Base-by-base conservation (phyloP, 139 green algal genomes). In the Coccomyxa sp. region DNA sequence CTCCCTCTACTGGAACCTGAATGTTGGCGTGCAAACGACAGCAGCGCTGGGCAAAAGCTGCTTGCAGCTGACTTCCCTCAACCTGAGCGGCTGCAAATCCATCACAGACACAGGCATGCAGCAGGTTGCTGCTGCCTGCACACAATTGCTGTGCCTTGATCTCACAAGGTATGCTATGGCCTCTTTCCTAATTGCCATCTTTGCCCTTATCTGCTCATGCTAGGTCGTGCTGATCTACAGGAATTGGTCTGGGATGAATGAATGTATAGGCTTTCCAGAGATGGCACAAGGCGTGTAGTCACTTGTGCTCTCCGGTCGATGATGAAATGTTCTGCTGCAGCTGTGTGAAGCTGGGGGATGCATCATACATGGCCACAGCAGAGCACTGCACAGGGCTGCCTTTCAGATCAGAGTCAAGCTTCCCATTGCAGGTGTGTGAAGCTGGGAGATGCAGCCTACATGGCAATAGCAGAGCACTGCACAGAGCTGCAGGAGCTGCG, bases 1-100 rank as follows among this genome's bases (percentile, higher is more conserved):
- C 18, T 41, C 44, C 24, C 58, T 85, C 27, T 85, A 85, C 58
- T 85, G 81, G 81, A 77, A 80, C 54, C 71, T 82, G 33, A 75
- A 73, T n/a, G 58, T 85, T 34, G 72, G 68, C 29, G 76, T 79
- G 39, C 22, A 38, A 0, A n/a, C 37, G 58, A 76, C 82, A 40
- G 34, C 58, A n/a, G 75, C 44, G 16, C 37, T 81, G n/a, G 71
- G 70, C 6, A 38, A 33, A 10, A 29, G 22, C 58, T 82, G 81
- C 58, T 58, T 55, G 1, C 35, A 77, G 58, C 76, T 85, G 58
- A 54, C 31, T 0, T 31, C 36, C 10, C 72, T 85, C 0, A 79
- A 82, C 58, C 74, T 84, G 14, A 81, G 76, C 38, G 81, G 81
- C 29, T 85, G 81, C 76, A 82, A 82, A 34, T 22, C 37, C 6